phyloP scores from a whole-genome alignment of 2,329 filamentous ascomycete species.

The Colletotrichum lentis region DNA sequence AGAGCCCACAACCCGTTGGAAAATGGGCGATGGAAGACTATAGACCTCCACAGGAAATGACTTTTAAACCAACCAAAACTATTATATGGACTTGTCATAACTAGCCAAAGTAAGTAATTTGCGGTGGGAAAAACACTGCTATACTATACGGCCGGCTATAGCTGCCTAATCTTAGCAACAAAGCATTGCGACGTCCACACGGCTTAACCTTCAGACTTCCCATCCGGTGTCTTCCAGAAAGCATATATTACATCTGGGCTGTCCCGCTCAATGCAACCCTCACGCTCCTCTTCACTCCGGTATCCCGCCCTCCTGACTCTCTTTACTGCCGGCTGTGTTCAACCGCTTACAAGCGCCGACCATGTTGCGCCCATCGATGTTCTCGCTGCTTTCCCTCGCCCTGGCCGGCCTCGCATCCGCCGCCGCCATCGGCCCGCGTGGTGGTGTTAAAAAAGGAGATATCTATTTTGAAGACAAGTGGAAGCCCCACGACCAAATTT shows the following conservation, averaged over 20 bases:
- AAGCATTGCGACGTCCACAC: neutral
- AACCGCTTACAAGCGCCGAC: neutral
- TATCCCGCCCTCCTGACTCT: too few relatives aligned
- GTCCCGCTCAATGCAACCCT: too few relatives aligned
- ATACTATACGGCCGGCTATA: neutral
- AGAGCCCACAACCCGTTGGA: neutral
- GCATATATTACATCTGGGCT: too few relatives aligned
- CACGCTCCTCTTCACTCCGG: too few relatives aligned
- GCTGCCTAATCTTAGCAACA: neutral
- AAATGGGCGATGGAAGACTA: too few relatives aligned
- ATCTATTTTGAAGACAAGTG: too few relatives aligned
- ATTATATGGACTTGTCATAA: neutral
- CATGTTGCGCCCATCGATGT: conserved; percentile 8
- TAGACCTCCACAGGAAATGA: too few relatives aligned
- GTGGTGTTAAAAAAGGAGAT: too few relatives aligned
- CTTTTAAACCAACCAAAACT: too few relatives aligned
- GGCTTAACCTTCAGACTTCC: too few relatives aligned
- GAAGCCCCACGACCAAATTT: too few relatives aligned
- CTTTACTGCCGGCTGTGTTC: neutral
- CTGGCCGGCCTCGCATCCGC: neutral
- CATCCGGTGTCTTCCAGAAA: too few relatives aligned
- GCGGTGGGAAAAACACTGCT: neutral
- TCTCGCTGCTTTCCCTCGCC: neutral
- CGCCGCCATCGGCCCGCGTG: neutral
- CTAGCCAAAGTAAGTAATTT: neutral